Evolutionary conservation across 116 monocot species (phyloP), one percentile per base, ranked within the genome.

Genomic region (Thalassia testudinum): DNA sequence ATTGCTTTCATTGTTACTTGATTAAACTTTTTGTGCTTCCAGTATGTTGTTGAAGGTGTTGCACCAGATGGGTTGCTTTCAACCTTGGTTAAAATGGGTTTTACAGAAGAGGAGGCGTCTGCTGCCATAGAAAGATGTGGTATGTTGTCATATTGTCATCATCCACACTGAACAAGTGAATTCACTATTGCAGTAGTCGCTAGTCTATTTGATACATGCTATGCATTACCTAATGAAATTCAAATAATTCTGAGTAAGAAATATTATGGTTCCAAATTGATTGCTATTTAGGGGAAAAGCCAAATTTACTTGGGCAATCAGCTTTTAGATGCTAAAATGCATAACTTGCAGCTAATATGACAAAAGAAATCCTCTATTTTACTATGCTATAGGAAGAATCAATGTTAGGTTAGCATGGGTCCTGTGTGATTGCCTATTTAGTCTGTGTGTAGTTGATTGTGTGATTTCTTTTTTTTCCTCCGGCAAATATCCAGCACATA

Each of bases 91-190:
- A 73, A 61, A 40, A 77, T 82, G 77, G 78, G 71, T 21, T 83
- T 71, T 26, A 19, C 49, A 28, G 52, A 43, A 24, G 50, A 64
- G 50, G 78, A 75, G 24, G 67, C 71, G 5, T 59, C 57, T 45
- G 49, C 68, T 22, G 83, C 83, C 8, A 74, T 83, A 52, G 43
- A 34, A 12, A 83, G 78, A 83, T 83, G 83, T 60, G 83, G 83
- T 83, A 67, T 44, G 45, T 5, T 45, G 45, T 16, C 4, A 6
- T 45, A 16, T 45, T 45, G 19, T n/a, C 7, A 45, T 15, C 40
- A 40, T 40, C 11, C 40, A 7, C 7, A 40, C 40, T 40, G 11
- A 8, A 8, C 7, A 8, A 40, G 7, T 8, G 14, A 8, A 40
- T 40, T 40, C 7, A 14, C 14, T 40, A n/a, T n/a, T n/a, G n/a